Percentiles rank a stretch among this genome's conserved stretches.
phyloP scores from a whole-genome alignment of 306 rosid species.

The Styphnolobium japonicum region DNA sequence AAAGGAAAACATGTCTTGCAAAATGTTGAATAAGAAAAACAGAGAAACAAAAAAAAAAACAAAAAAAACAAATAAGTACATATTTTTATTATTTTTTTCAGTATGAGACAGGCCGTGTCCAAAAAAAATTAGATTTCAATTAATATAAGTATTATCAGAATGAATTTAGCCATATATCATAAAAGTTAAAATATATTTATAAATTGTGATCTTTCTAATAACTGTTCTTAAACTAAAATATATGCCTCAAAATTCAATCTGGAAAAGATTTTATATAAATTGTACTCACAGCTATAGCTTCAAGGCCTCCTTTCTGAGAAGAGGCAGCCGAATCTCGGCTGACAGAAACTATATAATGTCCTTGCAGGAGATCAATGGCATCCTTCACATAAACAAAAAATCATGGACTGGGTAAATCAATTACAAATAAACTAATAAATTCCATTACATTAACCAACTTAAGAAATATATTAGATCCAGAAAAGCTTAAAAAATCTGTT shows the following conservation, averaged over 20 bases:
- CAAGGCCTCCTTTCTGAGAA: constrained; percentile 83
- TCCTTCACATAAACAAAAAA: constrained; percentile 57
- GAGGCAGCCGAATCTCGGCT: constrained; percentile 64
- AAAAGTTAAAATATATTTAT: constrained; percentile 5
- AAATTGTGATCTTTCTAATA: constrained; percentile 6
- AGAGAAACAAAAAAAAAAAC: not conserved
- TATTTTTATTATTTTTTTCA: not conserved
- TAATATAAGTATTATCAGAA: not conserved
- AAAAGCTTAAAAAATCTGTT: not conserved
- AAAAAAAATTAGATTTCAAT: constrained; percentile 6
- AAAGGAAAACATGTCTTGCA: not conserved
- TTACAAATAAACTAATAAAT: not conserved
- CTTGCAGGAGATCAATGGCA: constrained; percentile 96
- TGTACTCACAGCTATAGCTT: constrained; percentile 89
- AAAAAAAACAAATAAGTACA: not conserved
- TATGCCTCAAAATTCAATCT: constrained; percentile 16
- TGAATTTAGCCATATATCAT: not conserved
- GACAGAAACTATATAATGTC: constrained; percentile 90
- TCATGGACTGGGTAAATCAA: constrained; percentile 12
- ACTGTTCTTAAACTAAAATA: not conserved
- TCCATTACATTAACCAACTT: constrained; percentile 8
- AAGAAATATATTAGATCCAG: not conserved
- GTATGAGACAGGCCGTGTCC: not conserved
- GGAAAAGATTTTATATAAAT: constrained; percentile 9
- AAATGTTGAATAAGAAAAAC: not conserved